Evolutionary conservation across 1,284 basidiomycete species (phyloP).

Genomic region (Vanrija sp.): DNA sequence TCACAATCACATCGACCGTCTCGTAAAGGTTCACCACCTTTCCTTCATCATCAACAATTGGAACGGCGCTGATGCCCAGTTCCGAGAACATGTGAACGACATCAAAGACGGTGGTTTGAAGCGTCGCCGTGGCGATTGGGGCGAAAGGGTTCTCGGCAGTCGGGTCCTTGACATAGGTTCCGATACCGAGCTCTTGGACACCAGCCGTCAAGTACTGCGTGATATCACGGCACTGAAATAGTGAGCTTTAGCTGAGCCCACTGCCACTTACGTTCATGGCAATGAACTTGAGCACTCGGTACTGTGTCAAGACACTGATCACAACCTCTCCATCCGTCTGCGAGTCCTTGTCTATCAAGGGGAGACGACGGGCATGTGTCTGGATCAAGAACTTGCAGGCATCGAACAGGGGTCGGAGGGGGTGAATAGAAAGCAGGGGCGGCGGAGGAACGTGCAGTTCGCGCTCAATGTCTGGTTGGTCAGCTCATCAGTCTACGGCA

Average conservation of each 20-base stretch:
- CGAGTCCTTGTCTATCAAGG: slow-evolving; percentile 87
- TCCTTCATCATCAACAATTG: slow-evolving; percentile 89
- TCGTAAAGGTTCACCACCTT: slow-evolving; percentile 96
- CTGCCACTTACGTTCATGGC: slow-evolving; percentile 80
- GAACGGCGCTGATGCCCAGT: slow-evolving; percentile 91
- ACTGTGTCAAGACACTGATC: slow-evolving; percentile 93
- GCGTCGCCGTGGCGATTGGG: slow-evolving; percentile 87
- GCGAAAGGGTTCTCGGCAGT: slow-evolving; percentile 61
- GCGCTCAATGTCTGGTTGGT: slow-evolving; percentile 78
- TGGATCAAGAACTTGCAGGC: slow-evolving; percentile 87
- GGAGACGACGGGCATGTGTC: slow-evolving; percentile 90
- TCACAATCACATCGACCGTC: slow-evolving; percentile 96
- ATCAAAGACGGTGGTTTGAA: slow-evolving; percentile 91
- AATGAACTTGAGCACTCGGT: slow-evolving; percentile 96
- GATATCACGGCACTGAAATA: slow-evolving; percentile 41
- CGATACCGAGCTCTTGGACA: slow-evolving; percentile 83
- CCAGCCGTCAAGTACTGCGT: slow-evolving; percentile 51
- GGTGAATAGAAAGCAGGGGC: slow-evolving; percentile 84
- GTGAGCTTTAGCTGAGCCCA: neutral
- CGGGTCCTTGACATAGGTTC: slow-evolving; percentile 68
- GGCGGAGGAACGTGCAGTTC: slow-evolving; percentile 87
- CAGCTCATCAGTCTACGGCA: neutral
- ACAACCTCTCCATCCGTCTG: slow-evolving; percentile 95
- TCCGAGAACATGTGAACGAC: slow-evolving; percentile 99
- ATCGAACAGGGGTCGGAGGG: slow-evolving; percentile 80